phyloP scores from a whole-genome alignment of 1,284 basidiomycete genomes.

The Cystodermella granulosa region DNA sequence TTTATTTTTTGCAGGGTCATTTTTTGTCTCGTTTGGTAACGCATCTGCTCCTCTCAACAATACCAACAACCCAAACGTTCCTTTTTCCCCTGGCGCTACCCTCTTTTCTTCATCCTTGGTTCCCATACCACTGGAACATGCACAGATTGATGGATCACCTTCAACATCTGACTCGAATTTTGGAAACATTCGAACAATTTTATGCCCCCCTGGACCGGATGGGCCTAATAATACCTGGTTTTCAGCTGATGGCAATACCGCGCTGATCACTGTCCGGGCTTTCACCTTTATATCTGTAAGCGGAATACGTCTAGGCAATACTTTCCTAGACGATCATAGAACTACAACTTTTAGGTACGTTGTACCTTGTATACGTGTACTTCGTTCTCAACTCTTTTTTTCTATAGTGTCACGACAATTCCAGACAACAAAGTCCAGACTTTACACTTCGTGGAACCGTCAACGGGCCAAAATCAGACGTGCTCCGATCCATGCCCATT shows the following conservation, averaged over 20 bases:
- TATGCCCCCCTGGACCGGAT: conserved; percentile 80
- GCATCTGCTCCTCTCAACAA: conserved; percentile 50
- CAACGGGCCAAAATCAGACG: conserved; percentile 65
- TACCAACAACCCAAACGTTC: conserved; percentile 71
- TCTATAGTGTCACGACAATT: conserved; percentile 69
- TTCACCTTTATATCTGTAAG: conserved; percentile 68
- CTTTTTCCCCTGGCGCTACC: conserved; percentile 71
- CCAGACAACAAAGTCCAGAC: conserved; percentile 82
- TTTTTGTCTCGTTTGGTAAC: conserved; percentile 71
- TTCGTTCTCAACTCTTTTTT: conserved; percentile 7
- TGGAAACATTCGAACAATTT: conserved; percentile 65
- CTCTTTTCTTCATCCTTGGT: conserved; percentile 88
- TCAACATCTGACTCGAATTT: conserved; percentile 63
- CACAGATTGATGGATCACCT: conserved; percentile 68
- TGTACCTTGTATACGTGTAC: conserved; percentile 5
- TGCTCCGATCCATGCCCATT: conserved; percentile 72
- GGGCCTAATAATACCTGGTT: conserved; percentile 83
- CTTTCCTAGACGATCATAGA: conserved; percentile 73
- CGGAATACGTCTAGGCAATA: conserved; percentile 88
- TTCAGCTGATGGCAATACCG: conserved; percentile 63
- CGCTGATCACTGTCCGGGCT: conserved; percentile 71
- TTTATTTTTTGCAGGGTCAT: conserved; percentile 85
- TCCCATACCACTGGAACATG: conserved; percentile 70
- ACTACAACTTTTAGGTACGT: conserved; percentile 80
- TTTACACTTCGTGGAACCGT: conserved; percentile 73